Base-by-base conservation (phyloP, 1,284 basidiomycete genomes). In the Ustilago cynodontis region DNA sequence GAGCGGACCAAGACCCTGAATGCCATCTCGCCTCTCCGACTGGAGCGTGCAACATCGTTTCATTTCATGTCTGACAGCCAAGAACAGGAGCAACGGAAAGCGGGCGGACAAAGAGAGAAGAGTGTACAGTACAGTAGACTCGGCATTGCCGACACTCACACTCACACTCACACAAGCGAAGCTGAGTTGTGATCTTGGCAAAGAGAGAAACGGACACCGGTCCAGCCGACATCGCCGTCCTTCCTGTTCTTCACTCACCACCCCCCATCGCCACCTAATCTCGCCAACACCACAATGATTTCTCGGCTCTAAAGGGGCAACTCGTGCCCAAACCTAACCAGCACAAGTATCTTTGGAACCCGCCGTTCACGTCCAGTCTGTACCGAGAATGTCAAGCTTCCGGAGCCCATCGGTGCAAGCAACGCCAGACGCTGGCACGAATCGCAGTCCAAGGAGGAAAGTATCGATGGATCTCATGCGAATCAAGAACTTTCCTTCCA, bases 401-500 rank as follows among this genome's bases (percentile, higher is more conserved):
- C 53, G 37, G 24, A 31, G 28, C 8, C 45, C 69, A 13, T 41
- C 47, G 20, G 24, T 49, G 35, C 56, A 43, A 28, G 29, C 47
- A 24, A 26, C 35, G n/a, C 45, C 37, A 29, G 59, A 50, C 20
- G 45, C 6, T 26, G 51, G 50, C 43, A 29, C 55, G 14, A 60
- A 74, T 57, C 54, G 54, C 26, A 71, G 65, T 43, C 61, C 73
- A 9, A 60, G 68, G 24, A 53, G 69, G 20, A 72, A 68, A 41
- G 24, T 69, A 8, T 77, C 70, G 24, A 55, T 43, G 18, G 75
- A 77, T 33, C 60, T 73, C 22, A 56, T 39, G 39, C 65, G 75
- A 41, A 63, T 69, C 54, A 73, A 67, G 26, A 73, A 73, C 59
- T 71, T 73, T 47, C 62, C 66, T 16, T 77, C 70, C 13, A 47